Conservation (phyloP, 192 early-diverging fungal species). For the Rhizoclosmatium globosum region DNA sequence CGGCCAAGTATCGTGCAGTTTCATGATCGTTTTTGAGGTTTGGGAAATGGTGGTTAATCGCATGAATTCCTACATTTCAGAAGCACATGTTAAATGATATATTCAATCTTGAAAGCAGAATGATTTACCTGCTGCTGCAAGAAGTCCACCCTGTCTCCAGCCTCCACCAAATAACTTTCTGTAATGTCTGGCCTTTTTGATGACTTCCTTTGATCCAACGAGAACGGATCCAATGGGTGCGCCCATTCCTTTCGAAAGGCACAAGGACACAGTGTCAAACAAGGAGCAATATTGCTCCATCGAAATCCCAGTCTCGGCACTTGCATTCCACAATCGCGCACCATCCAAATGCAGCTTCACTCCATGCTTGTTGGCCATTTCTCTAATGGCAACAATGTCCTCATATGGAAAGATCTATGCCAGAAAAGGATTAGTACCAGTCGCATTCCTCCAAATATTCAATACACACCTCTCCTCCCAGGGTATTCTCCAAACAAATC, state of each 20-base stretch:
- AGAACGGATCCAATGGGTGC: slow-evolving; percentile 90
- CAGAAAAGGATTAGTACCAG: neutral
- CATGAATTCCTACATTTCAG: slow-evolving; percentile 60
- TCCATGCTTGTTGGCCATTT: slow-evolving; percentile 59
- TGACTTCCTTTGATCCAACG: slow-evolving; percentile 73
- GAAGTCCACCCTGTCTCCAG: slow-evolving; percentile 88
- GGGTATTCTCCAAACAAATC: slow-evolving; percentile 89
- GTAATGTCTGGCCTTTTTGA: slow-evolving; percentile 82
- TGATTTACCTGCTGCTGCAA: slow-evolving; percentile 70
- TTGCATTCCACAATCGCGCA: slow-evolving; percentile 90
- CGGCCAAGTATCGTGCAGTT: slow-evolving; percentile 67
- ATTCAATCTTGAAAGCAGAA: neutral
- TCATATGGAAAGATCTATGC: slow-evolving; percentile 70
- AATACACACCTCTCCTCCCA: slow-evolving; percentile 74
- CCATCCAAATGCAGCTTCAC: slow-evolving; percentile 90
- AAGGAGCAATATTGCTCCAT: slow-evolving; percentile 73
- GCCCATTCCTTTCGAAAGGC: slow-evolving; percentile 91
- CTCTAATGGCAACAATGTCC: slow-evolving; percentile 73
- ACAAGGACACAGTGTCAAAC: slow-evolving; percentile 88
- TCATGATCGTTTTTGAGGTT: slow-evolving; percentile 71
- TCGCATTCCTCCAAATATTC: neutral
- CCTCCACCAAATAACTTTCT: slow-evolving; percentile 93
- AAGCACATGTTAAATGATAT: neutral
- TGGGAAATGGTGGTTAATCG: slow-evolving; percentile 78
- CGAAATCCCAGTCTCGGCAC: slow-evolving; percentile 70